A percentile compares a stretch with the other conserved stretches of the same genome.
phyloP scores from a whole-genome alignment of 331 rosid genomes.

The Quercus lobata region DNA sequence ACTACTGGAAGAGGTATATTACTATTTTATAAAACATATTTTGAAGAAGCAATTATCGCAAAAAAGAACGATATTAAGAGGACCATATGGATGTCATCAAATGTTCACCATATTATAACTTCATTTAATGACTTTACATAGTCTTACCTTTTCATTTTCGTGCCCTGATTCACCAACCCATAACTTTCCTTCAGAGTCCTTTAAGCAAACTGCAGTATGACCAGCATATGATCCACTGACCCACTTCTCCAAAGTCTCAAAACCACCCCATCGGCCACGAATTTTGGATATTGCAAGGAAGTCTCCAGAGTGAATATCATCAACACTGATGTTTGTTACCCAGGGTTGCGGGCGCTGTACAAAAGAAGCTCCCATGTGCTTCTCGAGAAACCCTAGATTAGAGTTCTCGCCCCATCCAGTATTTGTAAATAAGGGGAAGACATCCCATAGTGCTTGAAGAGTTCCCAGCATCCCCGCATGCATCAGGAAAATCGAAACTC shows the following conservation, averaged over 20 bases:
- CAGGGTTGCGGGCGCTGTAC: constrained; percentile 75
- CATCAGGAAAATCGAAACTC: constrained; percentile 91
- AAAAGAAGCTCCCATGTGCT: constrained; percentile 87
- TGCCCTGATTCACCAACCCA: constrained; percentile 99
- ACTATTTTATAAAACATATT: not conserved
- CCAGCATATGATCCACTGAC: constrained; percentile 98
- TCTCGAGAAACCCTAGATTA: constrained; percentile 67
- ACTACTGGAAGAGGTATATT: not conserved
- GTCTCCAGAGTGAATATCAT: constrained; percentile 94
- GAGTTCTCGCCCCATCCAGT: constrained; percentile 92
- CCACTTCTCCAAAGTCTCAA: constrained; percentile 96
- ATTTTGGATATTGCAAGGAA: constrained; percentile 94
- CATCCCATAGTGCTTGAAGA: constrained; percentile 78
- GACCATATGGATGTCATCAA: not conserved
- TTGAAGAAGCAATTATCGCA: not conserved
- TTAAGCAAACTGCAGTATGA: constrained; percentile 91
- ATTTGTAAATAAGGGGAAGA: constrained; percentile 80
- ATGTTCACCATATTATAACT: not conserved
- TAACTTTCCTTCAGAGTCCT: constrained; percentile 84
- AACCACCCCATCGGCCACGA: constrained; percentile 99
- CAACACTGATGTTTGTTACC: constrained; percentile 64
- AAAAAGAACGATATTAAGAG: not conserved
- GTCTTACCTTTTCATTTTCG: constrained; percentile 72
- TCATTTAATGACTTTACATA: constrained; percentile 7
- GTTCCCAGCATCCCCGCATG: constrained; percentile 92